Evolutionary conservation across 2,329 filamentous ascomycete genomes (phyloP), one percentile per base, ranked within the genome.

Genomic region (Podosphaera xanthii): DNA sequence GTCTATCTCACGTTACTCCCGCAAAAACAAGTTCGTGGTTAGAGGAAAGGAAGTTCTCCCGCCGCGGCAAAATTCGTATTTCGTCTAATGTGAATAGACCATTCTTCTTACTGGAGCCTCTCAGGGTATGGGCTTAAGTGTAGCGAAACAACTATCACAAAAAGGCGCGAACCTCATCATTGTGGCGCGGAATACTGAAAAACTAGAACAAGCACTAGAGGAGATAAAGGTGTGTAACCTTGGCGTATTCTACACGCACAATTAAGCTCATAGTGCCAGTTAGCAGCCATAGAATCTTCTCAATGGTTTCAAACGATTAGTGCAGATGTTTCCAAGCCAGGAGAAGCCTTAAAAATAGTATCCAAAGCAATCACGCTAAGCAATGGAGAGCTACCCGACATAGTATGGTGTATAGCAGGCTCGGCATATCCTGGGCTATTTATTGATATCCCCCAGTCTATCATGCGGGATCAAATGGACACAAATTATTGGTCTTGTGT

Each of bases 331-430:
- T 82, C 84, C 12, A 73, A 78, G 59, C 74, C 82, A 58, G 75
- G 79, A 60, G 90, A 90, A 67, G 87, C 87, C 57, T 74, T 75
- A 2, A 75, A 80, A 48, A 75, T 95, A 46, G 72, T 97, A 58
- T 74, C 76, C 44, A 82, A 94, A 70, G 83, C 83, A 54, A 85
- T 79, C 1, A 71, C 75, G 31, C 95, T 89, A 89, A 96, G 96
- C 72, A 73, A 82, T 63, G 82, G 79, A 59, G 70, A 74, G 33
- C 71, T 82, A 35, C 87, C 87, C 0, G 91, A 97, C 69, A 77
- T 96, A 60, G 86, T 97, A 40, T 97, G 92, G 89, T 90, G 87
- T 69, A 79, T 89, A 57, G 91, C 91, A 2, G 91, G 91, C 61
- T 76, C 79, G 63, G 79, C 86, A 4, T 76, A 75, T 14, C 90